A percentile compares a stretch with the other conserved stretches of the same genome.
phyloP scores from a whole-genome alignment of 202 grass and related monocot species.

The Brachypodium distachyon region DNA sequence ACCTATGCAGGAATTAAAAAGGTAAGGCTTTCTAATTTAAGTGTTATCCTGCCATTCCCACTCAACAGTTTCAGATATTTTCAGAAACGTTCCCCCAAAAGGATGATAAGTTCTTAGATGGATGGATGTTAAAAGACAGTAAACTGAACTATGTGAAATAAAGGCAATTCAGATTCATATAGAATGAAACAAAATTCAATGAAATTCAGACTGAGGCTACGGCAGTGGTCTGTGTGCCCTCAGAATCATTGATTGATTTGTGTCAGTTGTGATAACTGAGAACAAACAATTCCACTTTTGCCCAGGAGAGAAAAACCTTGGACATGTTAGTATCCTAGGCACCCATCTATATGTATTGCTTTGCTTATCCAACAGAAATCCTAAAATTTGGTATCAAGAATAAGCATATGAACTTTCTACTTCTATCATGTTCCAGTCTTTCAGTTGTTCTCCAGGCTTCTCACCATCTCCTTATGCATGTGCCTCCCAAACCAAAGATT shows the following conservation, averaged over 20 bases:
- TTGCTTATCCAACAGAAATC: not conserved
- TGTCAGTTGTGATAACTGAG: not conserved
- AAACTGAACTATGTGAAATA: not conserved
- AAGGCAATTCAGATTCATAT: not conserved
- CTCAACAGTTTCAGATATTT: conserved; percentile 7
- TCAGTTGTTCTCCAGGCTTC: not conserved
- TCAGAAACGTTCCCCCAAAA: not conserved
- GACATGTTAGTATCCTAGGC: not conserved
- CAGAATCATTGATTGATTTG: not conserved
- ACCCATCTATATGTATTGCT: not conserved
- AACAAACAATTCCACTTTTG: not conserved
- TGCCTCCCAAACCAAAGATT: not conserved
- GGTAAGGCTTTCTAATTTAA: conserved; percentile 6
- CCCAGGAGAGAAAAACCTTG: not conserved
- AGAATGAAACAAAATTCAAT: conserved; percentile 2
- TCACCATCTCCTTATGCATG: not conserved
- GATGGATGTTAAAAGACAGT: not conserved
- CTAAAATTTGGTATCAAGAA: not conserved
- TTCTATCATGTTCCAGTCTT: not conserved
- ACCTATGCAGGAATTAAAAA: not conserved
- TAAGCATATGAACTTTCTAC: not conserved
- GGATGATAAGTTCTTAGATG: not conserved
- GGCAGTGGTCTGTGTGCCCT: not conserved
- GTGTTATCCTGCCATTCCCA: not conserved
- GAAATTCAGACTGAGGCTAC: not conserved